Evolutionary conservation across 352 stramenopile species (phyloP).

Genomic region (Globisporangium orthogonon): DNA sequence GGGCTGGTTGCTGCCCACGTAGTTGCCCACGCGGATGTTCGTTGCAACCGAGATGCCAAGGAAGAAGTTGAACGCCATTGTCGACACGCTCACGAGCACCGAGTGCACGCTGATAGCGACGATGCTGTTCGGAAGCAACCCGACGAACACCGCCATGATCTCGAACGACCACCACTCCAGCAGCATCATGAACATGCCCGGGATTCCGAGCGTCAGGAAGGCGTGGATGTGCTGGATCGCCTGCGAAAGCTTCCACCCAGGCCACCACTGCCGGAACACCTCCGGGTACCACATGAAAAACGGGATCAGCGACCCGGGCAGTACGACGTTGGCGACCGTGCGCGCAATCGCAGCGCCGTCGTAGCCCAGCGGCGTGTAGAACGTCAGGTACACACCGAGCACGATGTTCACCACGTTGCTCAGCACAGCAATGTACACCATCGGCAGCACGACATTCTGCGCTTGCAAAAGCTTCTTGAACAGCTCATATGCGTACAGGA

Average conservation of each 20-base stretch:
- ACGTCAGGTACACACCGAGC: constrained; percentile 72
- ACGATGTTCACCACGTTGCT: constrained; percentile 76
- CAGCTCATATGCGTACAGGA: constrained; percentile 82
- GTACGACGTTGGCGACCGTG: constrained; percentile 42
- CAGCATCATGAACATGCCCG: constrained; percentile 71
- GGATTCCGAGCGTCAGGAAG: constrained; percentile 68
- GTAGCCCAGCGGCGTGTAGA: constrained; percentile 73
- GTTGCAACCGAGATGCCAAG: constrained; percentile 69
- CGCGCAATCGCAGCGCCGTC: constrained; percentile 75
- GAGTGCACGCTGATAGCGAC: constrained; percentile 70
- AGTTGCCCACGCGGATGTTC: constrained; percentile 79
- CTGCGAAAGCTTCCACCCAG: constrained; percentile 52
- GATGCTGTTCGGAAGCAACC: constrained; percentile 53
- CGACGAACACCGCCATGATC: constrained; percentile 66
- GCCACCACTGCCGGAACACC: constrained; percentile 43
- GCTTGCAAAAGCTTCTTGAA: constrained; percentile 83
- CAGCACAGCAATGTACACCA: constrained; percentile 73
- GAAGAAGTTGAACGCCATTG: constrained; percentile 74
- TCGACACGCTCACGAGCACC: constrained; percentile 56
- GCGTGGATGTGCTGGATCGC: constrained; percentile 40
- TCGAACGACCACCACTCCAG: constrained; percentile 80
- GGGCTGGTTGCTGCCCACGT: constrained; percentile 72
- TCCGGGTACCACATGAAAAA: constrained; percentile 56
- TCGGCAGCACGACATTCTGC: constrained; percentile 80
- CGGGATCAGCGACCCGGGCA: constrained; percentile 50